These are phyloP conservation scores for Schwanniomyces vanrijiae DNA, from an alignment of 805 yeast genomes.

Conservation along the genomic window DNA sequence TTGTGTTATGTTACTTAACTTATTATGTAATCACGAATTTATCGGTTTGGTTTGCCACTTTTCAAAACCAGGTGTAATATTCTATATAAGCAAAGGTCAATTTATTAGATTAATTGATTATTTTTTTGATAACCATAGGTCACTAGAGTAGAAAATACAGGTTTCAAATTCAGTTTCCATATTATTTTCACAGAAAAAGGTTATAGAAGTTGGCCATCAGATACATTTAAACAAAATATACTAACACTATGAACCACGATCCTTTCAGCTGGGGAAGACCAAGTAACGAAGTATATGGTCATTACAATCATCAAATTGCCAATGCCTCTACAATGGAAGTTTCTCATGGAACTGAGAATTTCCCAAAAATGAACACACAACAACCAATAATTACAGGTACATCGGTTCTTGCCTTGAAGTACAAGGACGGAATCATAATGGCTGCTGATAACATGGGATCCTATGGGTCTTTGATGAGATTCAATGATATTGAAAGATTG, in stretches of 20 bases:
- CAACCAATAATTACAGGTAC: conserved; percentile 97
- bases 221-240: neutral
- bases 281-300: conserved; percentile 75
- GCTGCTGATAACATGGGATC: conserved; percentile 95
- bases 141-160: neutral
- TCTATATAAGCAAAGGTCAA: neutral
- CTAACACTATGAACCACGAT: conserved; percentile 79
- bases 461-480: conserved; percentile 89
- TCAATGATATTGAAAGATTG: conserved; percentile 81
- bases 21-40: neutral
- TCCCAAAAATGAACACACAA: conserved; percentile 85
- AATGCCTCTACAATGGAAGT: conserved; percentile 43
- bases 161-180: neutral
- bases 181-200: neutral
- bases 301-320: conserved; percentile 73
- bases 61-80: neutral
- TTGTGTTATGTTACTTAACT: neutral
- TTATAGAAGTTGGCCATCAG: neutral
- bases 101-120: neutral
- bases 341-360: conserved; percentile 17
- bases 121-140: neutral
- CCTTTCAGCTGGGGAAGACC: conserved; percentile 97
- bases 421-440: conserved; percentile 82
- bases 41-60: neutral
- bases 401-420: conserved; percentile 89